These are phyloP conservation scores for Diversispora eburnea DNA, from an alignment of 192 early-diverging fungal species.

Conservation along the genomic window DNA sequence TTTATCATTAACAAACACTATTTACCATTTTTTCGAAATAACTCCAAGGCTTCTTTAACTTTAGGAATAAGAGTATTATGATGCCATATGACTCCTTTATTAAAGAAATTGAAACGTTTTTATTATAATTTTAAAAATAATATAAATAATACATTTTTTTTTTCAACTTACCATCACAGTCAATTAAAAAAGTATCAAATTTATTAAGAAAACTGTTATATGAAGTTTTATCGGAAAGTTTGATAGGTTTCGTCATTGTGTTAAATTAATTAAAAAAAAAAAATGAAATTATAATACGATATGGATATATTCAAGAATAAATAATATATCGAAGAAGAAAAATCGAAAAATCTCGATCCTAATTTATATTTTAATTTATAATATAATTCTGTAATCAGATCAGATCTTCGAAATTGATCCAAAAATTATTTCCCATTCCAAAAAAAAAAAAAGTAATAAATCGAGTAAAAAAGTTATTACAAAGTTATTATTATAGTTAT, in stretches of 20 bases:
- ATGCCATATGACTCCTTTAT: slow-evolving; percentile 87
- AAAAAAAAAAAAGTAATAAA: too few species aligned
- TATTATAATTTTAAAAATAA: neutral
- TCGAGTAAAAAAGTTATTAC: neutral
- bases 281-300: neutral
- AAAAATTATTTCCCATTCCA: too few species aligned
- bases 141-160: neutral
- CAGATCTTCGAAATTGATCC: too few species aligned
- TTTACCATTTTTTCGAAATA: slow-evolving; percentile 65
- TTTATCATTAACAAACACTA: too few species aligned
- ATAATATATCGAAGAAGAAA: too few species aligned
- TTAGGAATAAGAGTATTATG: slow-evolving; percentile 64
- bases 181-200: slow-evolving; percentile 92
- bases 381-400: too few species aligned
- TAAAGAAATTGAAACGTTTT: neutral
- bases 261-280: neutral
- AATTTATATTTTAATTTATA: too few species aligned
- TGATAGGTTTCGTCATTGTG: slow-evolving; percentile 26
- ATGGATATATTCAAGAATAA: too few species aligned
- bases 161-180: slow-evolving; percentile 83
- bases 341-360: too few species aligned
- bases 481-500: neutral
- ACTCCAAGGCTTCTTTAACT: slow-evolving; percentile 66
- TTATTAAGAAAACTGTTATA: slow-evolving; percentile 63
- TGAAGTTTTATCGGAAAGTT: slow-evolving; percentile 48